Base-by-base conservation (phyloP, 176 grass and related monocot species). In the Thalia dealbata region DNA sequence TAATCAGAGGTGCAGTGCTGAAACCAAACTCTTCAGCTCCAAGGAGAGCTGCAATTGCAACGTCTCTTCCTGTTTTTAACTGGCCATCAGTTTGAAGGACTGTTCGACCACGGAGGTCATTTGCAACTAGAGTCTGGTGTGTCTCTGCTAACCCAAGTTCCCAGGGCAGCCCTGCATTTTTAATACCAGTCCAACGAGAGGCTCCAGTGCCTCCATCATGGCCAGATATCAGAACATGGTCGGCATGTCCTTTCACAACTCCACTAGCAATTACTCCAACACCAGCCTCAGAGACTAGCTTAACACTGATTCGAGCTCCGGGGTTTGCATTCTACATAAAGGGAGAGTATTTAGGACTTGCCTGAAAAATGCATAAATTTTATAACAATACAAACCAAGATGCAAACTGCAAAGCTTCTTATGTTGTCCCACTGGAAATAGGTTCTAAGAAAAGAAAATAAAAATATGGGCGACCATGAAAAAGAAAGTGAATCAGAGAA, bases 1-100 rank as follows among this genome's bases (percentile, higher is more conserved):
- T 99, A 67, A 99, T 99, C 48, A 99, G 69, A 78, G 95, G 95
- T 50, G 95, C 95, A 71, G 95, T 99, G 80, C 90, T 93, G 79
- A 99, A 99, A 78, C 95, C 95, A 69, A 99, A 99, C 83, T 99
- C 95, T 82, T 99, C 95, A 48, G 95, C 95, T 73, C 95, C 95
- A 77, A 99, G 83, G 73, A 99, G 81, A 71, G 88, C 91, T 71
- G 95, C 95, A 21, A 99, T 79, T 75, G 95, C 95, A 81, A 99
- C 95, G 83, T 99, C 95, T 75, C 87, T 89, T 56, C 95, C 95
- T 73, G 95, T 99, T 80, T 99, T 99, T 70, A 99, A 80, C 81
- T 99, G 95, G 18, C 95, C 95, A 75, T 99, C 95, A 65, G 95
- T 99, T 82, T 99, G 95, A 46, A 99, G 61, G 66, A 93, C 85